Conservation (phyloP, 2,329 filamentous ascomycete species). For the Exophiala mesophila region DNA sequence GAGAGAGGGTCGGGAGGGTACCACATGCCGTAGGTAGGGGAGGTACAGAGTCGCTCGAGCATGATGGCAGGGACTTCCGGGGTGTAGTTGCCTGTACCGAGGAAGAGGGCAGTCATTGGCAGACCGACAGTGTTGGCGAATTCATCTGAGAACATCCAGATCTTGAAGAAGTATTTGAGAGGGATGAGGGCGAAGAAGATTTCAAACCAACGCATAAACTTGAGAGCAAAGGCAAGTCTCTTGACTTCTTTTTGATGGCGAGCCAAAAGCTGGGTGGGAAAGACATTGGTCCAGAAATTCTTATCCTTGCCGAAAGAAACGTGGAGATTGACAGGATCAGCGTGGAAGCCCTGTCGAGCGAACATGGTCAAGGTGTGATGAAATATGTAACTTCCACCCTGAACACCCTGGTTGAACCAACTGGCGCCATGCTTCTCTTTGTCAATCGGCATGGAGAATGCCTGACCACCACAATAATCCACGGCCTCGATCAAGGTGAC, state of each 20-base stretch:
- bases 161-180: conserved; percentile 59
- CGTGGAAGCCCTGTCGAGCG: conserved; percentile 51
- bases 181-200: conserved; percentile 53
- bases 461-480: conserved; percentile 57
- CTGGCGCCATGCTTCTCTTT: conserved; percentile 52
- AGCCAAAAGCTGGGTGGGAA: conserved; percentile 52
- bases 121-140: conserved; percentile 68
- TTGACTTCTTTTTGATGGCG: conserved; percentile 53
- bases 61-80: conserved; percentile 66
- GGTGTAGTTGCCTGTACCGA: conserved; percentile 70
- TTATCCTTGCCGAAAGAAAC: conserved; percentile 58
- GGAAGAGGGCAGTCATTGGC: conserved; percentile 67
- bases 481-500: conserved; percentile 59
- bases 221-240: conserved; percentile 51
- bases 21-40: conserved; percentile 58
- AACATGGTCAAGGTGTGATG: conserved; percentile 61
- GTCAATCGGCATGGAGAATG: conserved; percentile 54
- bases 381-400: conserved; percentile 58
- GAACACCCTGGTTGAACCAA: conserved; percentile 60
- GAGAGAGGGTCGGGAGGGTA: conserved; percentile 48
- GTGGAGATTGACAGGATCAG: conserved; percentile 55
- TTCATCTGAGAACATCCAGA: conserved; percentile 65
- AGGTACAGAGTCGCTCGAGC: conserved; percentile 56
- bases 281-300: conserved; percentile 59
- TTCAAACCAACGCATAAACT: conserved; percentile 52